These are phyloP conservation scores for Komagataella pseudopastoris DNA, from an alignment of 805 yeast species.

Conservation along the genomic window DNA sequence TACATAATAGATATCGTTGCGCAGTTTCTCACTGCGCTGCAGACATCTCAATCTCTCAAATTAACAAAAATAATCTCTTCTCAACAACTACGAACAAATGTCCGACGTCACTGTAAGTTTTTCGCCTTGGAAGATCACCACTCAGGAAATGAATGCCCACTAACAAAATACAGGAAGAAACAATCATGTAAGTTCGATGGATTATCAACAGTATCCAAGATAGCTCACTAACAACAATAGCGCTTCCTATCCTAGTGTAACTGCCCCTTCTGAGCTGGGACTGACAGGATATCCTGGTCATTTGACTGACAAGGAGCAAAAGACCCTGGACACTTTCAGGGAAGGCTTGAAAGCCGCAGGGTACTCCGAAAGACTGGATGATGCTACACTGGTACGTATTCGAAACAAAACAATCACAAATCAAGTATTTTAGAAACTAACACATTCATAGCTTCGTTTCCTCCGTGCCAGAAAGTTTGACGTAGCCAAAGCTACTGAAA, in stretches of 20 bases:
- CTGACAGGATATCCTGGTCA: slow-evolving; percentile 76
- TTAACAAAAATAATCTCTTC: background rate
- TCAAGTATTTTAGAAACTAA: background rate
- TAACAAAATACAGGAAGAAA: slow-evolving; percentile 6
- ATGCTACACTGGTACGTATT: slow-evolving; percentile 48
- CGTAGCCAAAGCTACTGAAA: slow-evolving; percentile 57
- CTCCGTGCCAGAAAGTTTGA: slow-evolving; percentile 94
- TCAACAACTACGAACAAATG: background rate
- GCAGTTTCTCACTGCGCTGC: background rate
- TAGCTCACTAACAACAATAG: slow-evolving; percentile 5
- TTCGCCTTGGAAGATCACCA: background rate
- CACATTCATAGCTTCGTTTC: slow-evolving; percentile 45
- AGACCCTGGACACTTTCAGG: slow-evolving; percentile 44
- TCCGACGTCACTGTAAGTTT: background rate
- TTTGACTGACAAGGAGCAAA: slow-evolving; percentile 55
- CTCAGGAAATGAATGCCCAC: background rate
- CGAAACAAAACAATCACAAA: background rate
- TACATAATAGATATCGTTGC: background rate
- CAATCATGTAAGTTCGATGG: slow-evolving; percentile 6
- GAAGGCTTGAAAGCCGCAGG: slow-evolving; percentile 47
- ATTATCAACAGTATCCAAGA: slow-evolving; percentile 3
- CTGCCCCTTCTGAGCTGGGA: slow-evolving; percentile 36
- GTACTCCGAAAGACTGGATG: slow-evolving; percentile 70
- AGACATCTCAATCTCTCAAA: background rate
- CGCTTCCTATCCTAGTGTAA: slow-evolving; percentile 58